phyloP scores from a whole-genome alignment of 352 stramenopile species.

The Peronospora farinosa region DNA sequence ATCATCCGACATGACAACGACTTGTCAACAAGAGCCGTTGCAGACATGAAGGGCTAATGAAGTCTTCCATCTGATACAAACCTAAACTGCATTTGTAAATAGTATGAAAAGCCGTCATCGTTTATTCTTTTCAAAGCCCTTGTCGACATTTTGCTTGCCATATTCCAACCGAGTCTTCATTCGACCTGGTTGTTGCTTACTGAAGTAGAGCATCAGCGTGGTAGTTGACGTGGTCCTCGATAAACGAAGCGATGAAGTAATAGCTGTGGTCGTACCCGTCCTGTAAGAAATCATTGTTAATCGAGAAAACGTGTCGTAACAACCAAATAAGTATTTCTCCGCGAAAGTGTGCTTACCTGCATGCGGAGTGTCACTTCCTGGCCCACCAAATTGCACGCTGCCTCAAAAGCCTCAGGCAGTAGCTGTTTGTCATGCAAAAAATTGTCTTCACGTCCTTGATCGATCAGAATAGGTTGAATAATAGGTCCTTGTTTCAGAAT shows the following conservation, averaged over 20 bases:
- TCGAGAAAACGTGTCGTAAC: neutral
- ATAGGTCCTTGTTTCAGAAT: constrained; percentile 63
- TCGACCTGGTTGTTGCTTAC: constrained; percentile 11
- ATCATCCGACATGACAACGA: constrained; percentile 14
- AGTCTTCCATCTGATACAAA: constrained; percentile 5
- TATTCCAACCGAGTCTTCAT: neutral
- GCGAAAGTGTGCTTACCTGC: constrained; percentile 24
- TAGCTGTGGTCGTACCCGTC: constrained; percentile 97
- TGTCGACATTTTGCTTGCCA: neutral
- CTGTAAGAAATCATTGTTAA: constrained; percentile 17
- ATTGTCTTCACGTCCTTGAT: constrained; percentile 86
- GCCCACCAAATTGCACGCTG: constrained; percentile 67
- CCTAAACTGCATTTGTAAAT: constrained; percentile 15
- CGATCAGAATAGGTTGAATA: constrained; percentile 77
- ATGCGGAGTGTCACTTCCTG: constrained; percentile 81
- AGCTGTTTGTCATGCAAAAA: constrained; percentile 88
- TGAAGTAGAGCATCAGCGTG: constrained; percentile 85
- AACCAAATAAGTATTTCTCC: neutral
- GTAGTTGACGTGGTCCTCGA: constrained; percentile 93
- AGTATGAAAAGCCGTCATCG: constrained; percentile 20
- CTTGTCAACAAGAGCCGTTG: constrained; percentile 20
- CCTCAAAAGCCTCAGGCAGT: constrained; percentile 86
- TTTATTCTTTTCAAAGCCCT: constrained; percentile 1
- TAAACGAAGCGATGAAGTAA: constrained; percentile 95
- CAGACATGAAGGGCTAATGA: constrained; percentile 10